These are phyloP conservation scores for Apiospora hydei DNA, from an alignment of 2,329 filamentous ascomycete species.

Conservation along the genomic window DNA sequence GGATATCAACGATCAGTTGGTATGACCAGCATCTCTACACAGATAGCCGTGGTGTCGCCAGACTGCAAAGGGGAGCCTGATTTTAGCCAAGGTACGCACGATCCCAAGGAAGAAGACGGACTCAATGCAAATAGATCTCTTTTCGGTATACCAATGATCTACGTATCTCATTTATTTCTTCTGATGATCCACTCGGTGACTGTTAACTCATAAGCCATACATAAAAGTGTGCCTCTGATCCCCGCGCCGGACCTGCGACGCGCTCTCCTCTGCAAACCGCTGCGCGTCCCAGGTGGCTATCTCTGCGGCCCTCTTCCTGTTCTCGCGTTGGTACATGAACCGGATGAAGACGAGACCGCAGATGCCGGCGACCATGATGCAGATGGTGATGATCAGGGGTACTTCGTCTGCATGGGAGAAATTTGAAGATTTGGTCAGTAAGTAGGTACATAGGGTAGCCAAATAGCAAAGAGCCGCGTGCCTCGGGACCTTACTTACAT, in stretches of 20 bases:
- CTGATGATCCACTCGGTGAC: too few relatives aligned
- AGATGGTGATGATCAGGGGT: slow-evolving; percentile 3
- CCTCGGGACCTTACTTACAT: slow-evolving; percentile 25
- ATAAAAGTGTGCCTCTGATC: slow-evolving; percentile 1
- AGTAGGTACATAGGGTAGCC: neutral
- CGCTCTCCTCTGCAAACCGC: slow-evolving; percentile 2
- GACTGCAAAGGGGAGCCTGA: neutral
- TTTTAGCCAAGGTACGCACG: neutral
- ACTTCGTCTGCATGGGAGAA: neutral
- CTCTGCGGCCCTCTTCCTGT: slow-evolving; percentile 2
- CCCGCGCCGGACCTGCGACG: neutral
- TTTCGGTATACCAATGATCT: too few relatives aligned
- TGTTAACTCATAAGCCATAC: neutral
- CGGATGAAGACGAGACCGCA: slow-evolving; percentile 1
- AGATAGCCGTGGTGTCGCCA: too few relatives aligned
- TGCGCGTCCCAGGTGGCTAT: slow-evolving; percentile 4
- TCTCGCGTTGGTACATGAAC: slow-evolving; percentile 9
- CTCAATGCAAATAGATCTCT: too few relatives aligned
- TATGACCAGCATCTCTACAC: neutral
- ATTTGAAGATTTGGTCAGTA: neutral
- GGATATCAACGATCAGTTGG: neutral
- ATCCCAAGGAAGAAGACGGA: neutral
- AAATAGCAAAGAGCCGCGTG: too few relatives aligned
- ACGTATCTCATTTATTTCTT: too few relatives aligned
- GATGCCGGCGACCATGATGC: slow-evolving; percentile 3